Percentiles rank a stretch among this genome's conserved stretches.
These are phyloP conservation scores for Orbilia brochopaga DNA, from an alignment of 2,329 filamentous ascomycete species.

Conservation along the genomic window DNA sequence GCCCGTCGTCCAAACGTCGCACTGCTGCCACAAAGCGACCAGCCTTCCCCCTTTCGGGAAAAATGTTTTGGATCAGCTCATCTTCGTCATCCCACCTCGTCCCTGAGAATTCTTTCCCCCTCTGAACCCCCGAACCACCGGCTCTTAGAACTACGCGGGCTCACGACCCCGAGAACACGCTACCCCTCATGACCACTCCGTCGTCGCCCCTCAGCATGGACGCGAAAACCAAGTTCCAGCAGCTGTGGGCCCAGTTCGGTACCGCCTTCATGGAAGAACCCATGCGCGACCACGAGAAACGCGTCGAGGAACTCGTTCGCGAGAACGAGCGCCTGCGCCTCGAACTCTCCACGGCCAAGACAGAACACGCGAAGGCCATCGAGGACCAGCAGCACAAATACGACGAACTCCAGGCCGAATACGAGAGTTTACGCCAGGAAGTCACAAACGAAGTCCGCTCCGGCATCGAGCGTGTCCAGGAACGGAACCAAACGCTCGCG, in stretches of 20 bases:
- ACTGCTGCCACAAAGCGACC: constrained; percentile 3
- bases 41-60: constrained; percentile 48
- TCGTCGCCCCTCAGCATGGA: constrained; percentile 45
- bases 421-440: constrained; percentile 29
- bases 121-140: constrained; percentile 14
- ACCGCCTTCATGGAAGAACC: constrained; percentile 48
- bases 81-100: constrained; percentile 32
- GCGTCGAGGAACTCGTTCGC: constrained; percentile 50
- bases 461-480: constrained; percentile 46
- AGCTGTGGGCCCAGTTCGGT: constrained; percentile 49
- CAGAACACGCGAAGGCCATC: constrained; percentile 18
- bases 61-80: constrained; percentile 27
- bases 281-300: constrained; percentile 49
- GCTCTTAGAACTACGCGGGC: not conserved
- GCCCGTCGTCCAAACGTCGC: not conserved
- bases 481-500: constrained; percentile 33
- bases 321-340: constrained; percentile 48
- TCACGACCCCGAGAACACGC: not conserved
- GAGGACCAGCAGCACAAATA: constrained; percentile 17
- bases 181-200: constrained; percentile 26
- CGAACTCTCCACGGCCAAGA: constrained; percentile 24
- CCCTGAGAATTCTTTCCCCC: constrained; percentile 20
- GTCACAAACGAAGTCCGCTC: constrained; percentile 43
- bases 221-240: constrained; percentile 49
- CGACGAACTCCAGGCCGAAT: constrained; percentile 25